Percentiles rank a stretch among this genome's conserved stretches.
phyloP scores from a whole-genome alignment of 2,329 filamentous ascomycete species.

The Seiridium cupressi region DNA sequence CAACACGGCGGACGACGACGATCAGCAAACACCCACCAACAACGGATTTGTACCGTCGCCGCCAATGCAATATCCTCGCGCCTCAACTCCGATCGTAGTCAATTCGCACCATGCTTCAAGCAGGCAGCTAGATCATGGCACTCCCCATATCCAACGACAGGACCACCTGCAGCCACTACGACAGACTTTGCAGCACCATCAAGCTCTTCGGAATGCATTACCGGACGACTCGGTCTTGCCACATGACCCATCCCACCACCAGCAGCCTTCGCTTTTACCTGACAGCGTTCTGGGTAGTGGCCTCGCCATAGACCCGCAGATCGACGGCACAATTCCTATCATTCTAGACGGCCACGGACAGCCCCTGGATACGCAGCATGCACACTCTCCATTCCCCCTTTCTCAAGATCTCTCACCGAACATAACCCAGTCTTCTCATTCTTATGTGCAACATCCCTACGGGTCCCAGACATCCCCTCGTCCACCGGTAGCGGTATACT shows the following conservation, averaged over 20 bases:
- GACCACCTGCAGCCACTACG: not conserved
- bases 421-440: conserved; percentile 5
- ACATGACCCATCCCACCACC: conserved; percentile 12
- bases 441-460: conserved; percentile 26
- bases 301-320: conserved; percentile 51
- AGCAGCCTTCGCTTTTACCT: conserved; percentile 11
- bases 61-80: not conserved
- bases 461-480: conserved; percentile 19
- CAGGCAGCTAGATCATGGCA: not conserved
- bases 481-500: conserved; percentile 56
- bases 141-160: not conserved
- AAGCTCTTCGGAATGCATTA: not conserved
- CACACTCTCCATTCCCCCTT: conserved; percentile 11
- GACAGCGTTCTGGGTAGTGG: conserved; percentile 16
- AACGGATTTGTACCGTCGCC: not conserved
- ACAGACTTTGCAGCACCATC: not conserved
- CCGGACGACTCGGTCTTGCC: not conserved
- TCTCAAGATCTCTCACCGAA: conserved; percentile 7
- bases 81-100: not conserved
- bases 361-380: conserved; percentile 9
- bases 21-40: not conserved
- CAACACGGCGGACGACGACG: not conserved
- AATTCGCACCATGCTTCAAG: not conserved
- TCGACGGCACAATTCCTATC: conserved; percentile 61
- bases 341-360: conserved; percentile 34